Conservation (phyloP, 805 yeast genomes). For the Sungouiella thailandica region DNA sequence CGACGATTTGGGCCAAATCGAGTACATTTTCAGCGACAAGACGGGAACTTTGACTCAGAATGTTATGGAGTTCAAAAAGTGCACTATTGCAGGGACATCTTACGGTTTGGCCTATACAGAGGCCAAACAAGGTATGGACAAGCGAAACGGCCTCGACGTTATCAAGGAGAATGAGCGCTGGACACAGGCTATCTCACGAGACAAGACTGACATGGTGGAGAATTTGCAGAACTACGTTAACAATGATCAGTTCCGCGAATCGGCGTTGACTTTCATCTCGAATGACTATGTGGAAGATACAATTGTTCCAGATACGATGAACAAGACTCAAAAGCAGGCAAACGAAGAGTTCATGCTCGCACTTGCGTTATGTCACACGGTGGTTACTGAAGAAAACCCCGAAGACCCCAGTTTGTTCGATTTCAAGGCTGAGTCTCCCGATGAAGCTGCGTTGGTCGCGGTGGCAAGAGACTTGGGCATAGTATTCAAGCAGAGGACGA, state of each 20-base stretch:
- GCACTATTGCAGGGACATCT: slow-evolving; percentile 66
- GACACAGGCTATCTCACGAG: slow-evolving; percentile 47
- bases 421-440: slow-evolving; percentile 79
- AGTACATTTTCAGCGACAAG: slow-evolving; percentile 78
- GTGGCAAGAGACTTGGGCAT: slow-evolving; percentile 72
- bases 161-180: slow-evolving; percentile 58
- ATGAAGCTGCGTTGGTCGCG: slow-evolving; percentile 75
- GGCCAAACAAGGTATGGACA: slow-evolving; percentile 72
- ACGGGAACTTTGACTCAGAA: slow-evolving; percentile 83
- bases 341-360: slow-evolving; percentile 59
- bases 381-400: slow-evolving; percentile 50
- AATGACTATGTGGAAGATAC: slow-evolving; percentile 54
- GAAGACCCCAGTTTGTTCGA: slow-evolving; percentile 38
- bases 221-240: slow-evolving; percentile 25
- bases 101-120: slow-evolving; percentile 83
- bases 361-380: slow-evolving; percentile 72
- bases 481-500: slow-evolving; percentile 50
- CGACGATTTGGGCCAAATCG: slow-evolving; percentile 83
- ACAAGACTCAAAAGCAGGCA: slow-evolving; percentile 35
- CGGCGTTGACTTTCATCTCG: slow-evolving; percentile 55
- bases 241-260: slow-evolving; percentile 47
- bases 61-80: slow-evolving; percentile 80
- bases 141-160: slow-evolving; percentile 73
- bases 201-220: slow-evolving; percentile 44
- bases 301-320: slow-evolving; percentile 24